Conservation (phyloP, 1,139 yeast genomes). For the Suhomyces maxii region DNA sequence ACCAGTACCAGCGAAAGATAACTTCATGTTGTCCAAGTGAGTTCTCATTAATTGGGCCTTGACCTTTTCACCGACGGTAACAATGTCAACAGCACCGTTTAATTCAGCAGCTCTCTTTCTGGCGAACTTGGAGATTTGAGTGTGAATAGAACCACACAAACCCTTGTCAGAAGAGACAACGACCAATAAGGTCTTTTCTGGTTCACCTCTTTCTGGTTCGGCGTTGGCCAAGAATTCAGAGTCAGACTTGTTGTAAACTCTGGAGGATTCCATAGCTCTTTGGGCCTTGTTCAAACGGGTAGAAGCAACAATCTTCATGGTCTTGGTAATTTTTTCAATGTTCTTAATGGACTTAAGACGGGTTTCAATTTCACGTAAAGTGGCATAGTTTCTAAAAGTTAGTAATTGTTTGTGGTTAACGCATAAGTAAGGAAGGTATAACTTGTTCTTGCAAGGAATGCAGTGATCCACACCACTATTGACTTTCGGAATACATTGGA, state of each 20-base stretch:
- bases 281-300: slow-evolving; percentile 96
- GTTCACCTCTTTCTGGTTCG: slow-evolving; percentile 63
- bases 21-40: slow-evolving; percentile 63
- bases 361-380: slow-evolving; percentile 96
- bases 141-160: slow-evolving; percentile 96
- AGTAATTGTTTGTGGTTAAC: slow-evolving; percentile 13
- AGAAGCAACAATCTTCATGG: slow-evolving; percentile 99
- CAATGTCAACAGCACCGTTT: slow-evolving; percentile 72
- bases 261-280: slow-evolving; percentile 88
- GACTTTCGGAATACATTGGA: too few species aligned
- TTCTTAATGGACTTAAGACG: slow-evolving; percentile 98
- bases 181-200: slow-evolving; percentile 67
- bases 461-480: too few species aligned
- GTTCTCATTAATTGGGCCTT: slow-evolving; percentile 88
- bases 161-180: slow-evolving; percentile 98
- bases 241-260: slow-evolving; percentile 82
- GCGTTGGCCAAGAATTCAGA: slow-evolving; percentile 77
- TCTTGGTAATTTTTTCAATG: slow-evolving; percentile 98
- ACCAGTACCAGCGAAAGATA: slow-evolving; percentile 88
- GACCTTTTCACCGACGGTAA: slow-evolving; percentile 91
- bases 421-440: too few species aligned
- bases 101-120: slow-evolving; percentile 62
- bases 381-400: slow-evolving; percentile 81
- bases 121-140: slow-evolving; percentile 88
- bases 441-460: too few species aligned